These are phyloP conservation scores for Phytophthora sojae DNA, from an alignment of 352 stramenopile species.

Conservation along the genomic window DNA sequence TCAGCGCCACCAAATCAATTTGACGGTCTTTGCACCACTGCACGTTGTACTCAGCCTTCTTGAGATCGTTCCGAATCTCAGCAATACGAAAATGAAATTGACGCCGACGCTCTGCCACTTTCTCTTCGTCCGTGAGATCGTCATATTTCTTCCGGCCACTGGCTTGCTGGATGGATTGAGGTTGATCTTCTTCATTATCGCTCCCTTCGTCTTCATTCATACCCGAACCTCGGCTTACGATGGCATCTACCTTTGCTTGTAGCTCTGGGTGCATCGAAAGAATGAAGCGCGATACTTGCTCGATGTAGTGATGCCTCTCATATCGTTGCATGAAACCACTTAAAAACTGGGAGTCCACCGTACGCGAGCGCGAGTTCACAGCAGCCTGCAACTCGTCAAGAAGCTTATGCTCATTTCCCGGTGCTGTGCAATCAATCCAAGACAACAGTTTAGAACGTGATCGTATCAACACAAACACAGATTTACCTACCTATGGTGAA, in stretches of 20 bases:
- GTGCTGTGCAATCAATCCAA: conserved; percentile 32
- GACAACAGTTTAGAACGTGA: conserved; percentile 9
- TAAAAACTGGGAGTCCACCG: conserved; percentile 81
- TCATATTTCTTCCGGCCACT: conserved; percentile 47
- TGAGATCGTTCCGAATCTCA: conserved; percentile 60
- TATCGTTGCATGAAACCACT: conserved; percentile 88
- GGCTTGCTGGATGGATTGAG: conserved; percentile 10
- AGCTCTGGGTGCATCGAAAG: conserved; percentile 58
- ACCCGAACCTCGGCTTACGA: conserved; percentile 36
- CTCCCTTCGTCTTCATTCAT: neutral
- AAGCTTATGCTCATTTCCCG: conserved; percentile 70
- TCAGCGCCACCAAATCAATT: conserved; percentile 75
- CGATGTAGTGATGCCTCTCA: conserved; percentile 73
- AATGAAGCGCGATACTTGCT: conserved; percentile 74
- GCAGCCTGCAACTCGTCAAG: conserved; percentile 83
- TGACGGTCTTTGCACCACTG: conserved; percentile 78
- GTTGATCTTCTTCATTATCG: conserved; percentile 15
- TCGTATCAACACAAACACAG: neutral
- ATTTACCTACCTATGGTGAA: conserved; percentile 65
- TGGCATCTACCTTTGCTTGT: conserved; percentile 55
- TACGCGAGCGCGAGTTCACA: conserved; percentile 71
- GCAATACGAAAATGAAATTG: conserved; percentile 84
- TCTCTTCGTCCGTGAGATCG: conserved; percentile 58
- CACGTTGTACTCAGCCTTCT: conserved; percentile 77
- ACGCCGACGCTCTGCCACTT: conserved; percentile 58